Base-by-base conservation (phyloP, 139 green algal genomes). In the Micractinium sp. region DNA sequence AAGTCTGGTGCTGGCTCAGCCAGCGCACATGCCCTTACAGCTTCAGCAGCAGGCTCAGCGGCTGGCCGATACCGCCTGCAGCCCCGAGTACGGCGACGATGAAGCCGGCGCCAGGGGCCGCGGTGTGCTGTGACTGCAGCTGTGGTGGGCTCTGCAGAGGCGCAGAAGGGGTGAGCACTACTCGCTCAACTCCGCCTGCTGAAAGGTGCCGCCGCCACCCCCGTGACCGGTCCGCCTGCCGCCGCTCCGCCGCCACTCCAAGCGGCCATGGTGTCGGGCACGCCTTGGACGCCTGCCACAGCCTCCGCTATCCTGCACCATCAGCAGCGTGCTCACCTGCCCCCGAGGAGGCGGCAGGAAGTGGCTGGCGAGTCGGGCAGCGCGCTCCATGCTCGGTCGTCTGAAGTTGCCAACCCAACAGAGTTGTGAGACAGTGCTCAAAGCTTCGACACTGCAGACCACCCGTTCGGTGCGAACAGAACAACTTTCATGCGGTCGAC, bases 41-140 rank as follows among this genome's bases (percentile, higher is more conserved):
- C 92, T 98, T 99, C 27, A 99, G 91, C 82, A 99, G 94, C 87
- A 99, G 92, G 0, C 93, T 92, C 77, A 99, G 87, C 22, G 94
- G 96, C 93, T 98, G 96, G 38, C 96, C 96, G 67, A 98, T 98
- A 75, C 96, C 96, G 53, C 96, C 96, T 47, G 90, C 95, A 25
- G 96, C 96, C 15, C 96, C 96, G 3, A 98, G 92, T 13, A 98
- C 91, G 1, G 95, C 95, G 2, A 98, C 96, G 71, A 93, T 91
- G 69, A 71, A 88, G 84, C 84, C 84, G 27, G 3, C 36, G 1
- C 60, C 38, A 61, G 25, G 36, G 12, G 36, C 36, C 12, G 82
- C 35, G 7, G 82, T 87, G 27, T 27, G 35, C 36, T 61, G 63
- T 15, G 61, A 36, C 4, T 77, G 53, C 82, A 87, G 78, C 14